Evolutionary conservation across 495 filamentous ascomycete species (phyloP).

Genomic region (Aspergillus panamensis): DNA sequence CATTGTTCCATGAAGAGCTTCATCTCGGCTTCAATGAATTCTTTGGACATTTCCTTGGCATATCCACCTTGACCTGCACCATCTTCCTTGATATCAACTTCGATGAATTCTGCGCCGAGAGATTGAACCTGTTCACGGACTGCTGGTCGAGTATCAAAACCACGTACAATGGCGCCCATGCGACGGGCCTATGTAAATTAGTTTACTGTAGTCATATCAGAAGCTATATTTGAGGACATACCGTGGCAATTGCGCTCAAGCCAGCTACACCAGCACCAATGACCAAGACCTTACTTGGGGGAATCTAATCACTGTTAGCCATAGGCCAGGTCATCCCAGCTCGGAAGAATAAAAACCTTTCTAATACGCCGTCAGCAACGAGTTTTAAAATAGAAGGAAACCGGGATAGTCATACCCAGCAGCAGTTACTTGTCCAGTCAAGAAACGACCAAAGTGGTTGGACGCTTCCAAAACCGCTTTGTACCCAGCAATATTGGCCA

Average conservation of each 20-base stretch:
- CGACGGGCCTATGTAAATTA: constrained; percentile 55
- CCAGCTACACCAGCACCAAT: constrained; percentile 82
- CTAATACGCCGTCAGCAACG: constrained; percentile 8
- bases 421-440: constrained; percentile 80
- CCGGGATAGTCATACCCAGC: constrained; percentile 47
- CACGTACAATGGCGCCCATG: constrained; percentile 78
- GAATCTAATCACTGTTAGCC: constrained; percentile 51
- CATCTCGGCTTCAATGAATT: constrained; percentile 86
- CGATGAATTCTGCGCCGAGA: constrained; percentile 77
- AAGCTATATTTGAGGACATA: constrained; percentile 8
- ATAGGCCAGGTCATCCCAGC: neutral
- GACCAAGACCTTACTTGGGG: constrained; percentile 76
- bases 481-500: constrained; percentile 87
- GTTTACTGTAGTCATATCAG: neutral
- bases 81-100: constrained; percentile 79
- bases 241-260: constrained; percentile 72
- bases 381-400: neutral
- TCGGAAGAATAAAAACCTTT: constrained; percentile 16
- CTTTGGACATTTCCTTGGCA: constrained; percentile 83
- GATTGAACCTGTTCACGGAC: constrained; percentile 82
- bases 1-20: constrained; percentile 79
- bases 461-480: constrained; percentile 81
- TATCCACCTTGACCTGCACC: constrained; percentile 79
- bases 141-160: constrained; percentile 76
- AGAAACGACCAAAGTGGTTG: constrained; percentile 75